Evolutionary conservation across 805 yeast species (phyloP), one percentile per base, ranked within the genome.

Genomic region (Saccharomycopsis sp.): DNA sequence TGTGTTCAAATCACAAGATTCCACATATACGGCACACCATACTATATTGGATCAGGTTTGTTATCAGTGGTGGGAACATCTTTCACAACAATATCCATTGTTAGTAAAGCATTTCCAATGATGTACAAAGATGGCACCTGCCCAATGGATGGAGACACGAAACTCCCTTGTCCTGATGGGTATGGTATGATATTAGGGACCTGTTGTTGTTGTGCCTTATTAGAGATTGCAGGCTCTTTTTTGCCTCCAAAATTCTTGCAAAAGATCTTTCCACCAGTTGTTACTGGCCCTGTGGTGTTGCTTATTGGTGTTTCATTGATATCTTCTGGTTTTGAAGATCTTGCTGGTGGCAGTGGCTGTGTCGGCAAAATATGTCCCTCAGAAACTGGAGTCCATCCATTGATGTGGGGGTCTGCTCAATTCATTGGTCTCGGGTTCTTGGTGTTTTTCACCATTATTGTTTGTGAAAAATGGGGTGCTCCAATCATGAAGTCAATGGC

Each of bases 401-500:
- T 72, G 37, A 71, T 71, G 2, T 87, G 89, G 86, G 96, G 96
- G 4, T 75, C 89, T 12, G 95, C 95, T 9, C 72, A 79, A 54
- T 87, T 80, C 54, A 62, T 88, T 50, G 96, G 96, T 35, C 68
- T 87, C 23, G 96, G 96, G 3, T 86, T 87, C 68, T 62, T 80
- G 26, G 95, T 86, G 8, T 83, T 73, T 54, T 69, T 75, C 20
- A 65, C 84, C 4, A 85, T 88, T 53, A 69, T 87, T 42, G 41
- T 85, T 23, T 72, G 81, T 53, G 96, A 88, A 60, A 75, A 76
- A 57, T 87, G 81, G 71, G 96, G 96, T 20, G 76, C 96, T 16
- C 96, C 96, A 41, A 81, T 87, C 54, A 82, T 87, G 92, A 85
- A 82, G 56, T 82, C 94, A 2, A 86, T 95, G 70, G 92, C 96